Percentiles rank a stretch among this genome's conserved stretches.
These are phyloP conservation scores for Starmerella geochares DNA, from an alignment of 805 yeast species.

Conservation along the genomic window DNA sequence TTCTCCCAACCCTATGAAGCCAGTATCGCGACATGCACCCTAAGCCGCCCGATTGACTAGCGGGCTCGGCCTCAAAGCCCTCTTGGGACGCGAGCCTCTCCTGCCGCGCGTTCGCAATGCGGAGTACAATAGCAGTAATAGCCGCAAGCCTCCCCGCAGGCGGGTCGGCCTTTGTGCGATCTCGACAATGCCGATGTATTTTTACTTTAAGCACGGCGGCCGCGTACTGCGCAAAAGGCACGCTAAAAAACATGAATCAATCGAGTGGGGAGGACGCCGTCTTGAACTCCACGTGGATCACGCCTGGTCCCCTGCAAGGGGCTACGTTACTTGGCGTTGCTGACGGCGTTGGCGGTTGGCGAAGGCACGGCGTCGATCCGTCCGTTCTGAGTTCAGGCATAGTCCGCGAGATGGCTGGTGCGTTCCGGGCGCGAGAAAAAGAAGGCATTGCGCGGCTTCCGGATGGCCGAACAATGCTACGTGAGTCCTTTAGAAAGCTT, in stretches of 20 bases:
- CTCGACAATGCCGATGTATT: background rate
- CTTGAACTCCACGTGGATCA: slow-evolving; percentile 19
- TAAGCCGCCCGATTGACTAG: background rate
- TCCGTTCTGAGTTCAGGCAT: slow-evolving; percentile 76
- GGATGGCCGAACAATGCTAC: slow-evolving; percentile 43
- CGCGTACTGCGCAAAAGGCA: slow-evolving; percentile 24
- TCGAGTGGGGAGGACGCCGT: slow-evolving; percentile 24
- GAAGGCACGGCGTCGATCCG: slow-evolving; percentile 81
- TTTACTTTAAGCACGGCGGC: slow-evolving; percentile 19
- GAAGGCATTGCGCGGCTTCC: slow-evolving; percentile 16
- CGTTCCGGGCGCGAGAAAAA: slow-evolving; percentile 6
- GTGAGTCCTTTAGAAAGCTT: slow-evolving; percentile 47
- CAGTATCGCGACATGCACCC: background rate
- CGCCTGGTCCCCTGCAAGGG: slow-evolving; percentile 22
- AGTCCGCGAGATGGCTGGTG: slow-evolving; percentile 36
- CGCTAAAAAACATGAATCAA: slow-evolving; percentile 19
- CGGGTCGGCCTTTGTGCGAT: background rate
- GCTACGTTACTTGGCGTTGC: slow-evolving; percentile 35
- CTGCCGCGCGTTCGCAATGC: background rate
- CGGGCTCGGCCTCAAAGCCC: background rate
- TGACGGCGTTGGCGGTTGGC: slow-evolving; percentile 98
- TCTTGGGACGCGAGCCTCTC: background rate
- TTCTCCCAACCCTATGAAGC: background rate
- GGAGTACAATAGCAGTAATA: background rate
- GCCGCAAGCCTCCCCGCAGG: background rate